Evolutionary conservation across 176 grass and related monocot genomes (phyloP).

Genomic region (Saccharum officinarum): DNA sequence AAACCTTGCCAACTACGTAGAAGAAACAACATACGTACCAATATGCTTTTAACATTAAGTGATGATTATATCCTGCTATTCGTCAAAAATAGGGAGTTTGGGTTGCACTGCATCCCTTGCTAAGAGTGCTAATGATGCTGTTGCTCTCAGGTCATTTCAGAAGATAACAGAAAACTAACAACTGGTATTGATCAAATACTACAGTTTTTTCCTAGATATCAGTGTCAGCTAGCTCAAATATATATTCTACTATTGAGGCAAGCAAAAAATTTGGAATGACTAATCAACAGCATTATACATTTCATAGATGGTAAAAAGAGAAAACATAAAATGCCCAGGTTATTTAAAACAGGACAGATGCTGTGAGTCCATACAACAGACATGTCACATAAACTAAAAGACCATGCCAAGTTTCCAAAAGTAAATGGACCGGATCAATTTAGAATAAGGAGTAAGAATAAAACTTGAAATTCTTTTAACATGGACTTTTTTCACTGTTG

Average conservation of each 20-base stretch:
- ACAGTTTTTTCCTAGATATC: background rate
- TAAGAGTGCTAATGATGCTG: background rate
- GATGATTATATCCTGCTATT: background rate
- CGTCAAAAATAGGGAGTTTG: background rate
- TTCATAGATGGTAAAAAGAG: slow-evolving; percentile 1
- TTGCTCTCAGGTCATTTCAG: background rate
- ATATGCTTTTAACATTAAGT: slow-evolving; percentile 9
- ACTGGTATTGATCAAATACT: background rate
- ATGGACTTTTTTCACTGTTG: background rate
- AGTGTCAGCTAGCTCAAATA: background rate
- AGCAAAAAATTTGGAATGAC: background rate
- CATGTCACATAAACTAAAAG: background rate
- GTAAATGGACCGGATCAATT: background rate
- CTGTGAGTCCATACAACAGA: background rate
- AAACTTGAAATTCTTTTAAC: background rate
- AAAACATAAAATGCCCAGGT: background rate
- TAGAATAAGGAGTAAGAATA: background rate
- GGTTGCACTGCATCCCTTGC: background rate
- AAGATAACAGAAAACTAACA: background rate
- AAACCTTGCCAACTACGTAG: background rate
- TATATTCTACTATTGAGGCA: background rate
- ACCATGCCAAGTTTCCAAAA: background rate
- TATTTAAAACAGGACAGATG: background rate
- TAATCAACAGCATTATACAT: background rate
- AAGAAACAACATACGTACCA: background rate